These are phyloP conservation scores for Penicillium sp. DNA, from an alignment of 2,329 filamentous ascomycete genomes.

Conservation along the genomic window DNA sequence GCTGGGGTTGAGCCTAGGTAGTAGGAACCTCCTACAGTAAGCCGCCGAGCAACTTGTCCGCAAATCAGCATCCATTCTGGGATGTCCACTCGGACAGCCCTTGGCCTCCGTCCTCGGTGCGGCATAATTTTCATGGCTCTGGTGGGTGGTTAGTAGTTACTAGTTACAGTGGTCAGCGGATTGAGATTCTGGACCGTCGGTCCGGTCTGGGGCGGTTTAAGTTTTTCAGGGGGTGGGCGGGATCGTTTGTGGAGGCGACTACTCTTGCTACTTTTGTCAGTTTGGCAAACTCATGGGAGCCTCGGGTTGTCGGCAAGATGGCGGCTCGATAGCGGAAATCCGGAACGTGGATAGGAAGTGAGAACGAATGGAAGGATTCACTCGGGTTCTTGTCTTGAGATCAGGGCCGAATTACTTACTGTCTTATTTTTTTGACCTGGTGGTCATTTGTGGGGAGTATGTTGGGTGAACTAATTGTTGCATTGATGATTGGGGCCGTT, in stretches of 20 bases:
- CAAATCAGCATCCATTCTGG: not conserved
- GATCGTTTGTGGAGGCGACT: not conserved
- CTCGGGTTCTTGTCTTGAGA: not conserved
- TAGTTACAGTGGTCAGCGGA: too few species aligned
- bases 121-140: not conserved
- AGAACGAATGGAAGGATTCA: not conserved
- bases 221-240: not conserved
- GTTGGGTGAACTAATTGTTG: not conserved
- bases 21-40: not conserved
- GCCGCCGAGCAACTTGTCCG: not conserved
- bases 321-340: not conserved
- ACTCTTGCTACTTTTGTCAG: too few species aligned
- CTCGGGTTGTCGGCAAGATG: not conserved
- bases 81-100: not conserved
- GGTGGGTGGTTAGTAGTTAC: too few species aligned
- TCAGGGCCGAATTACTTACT: not conserved
- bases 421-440: not conserved
- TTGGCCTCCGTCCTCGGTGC: conserved; percentile 1
- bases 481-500: not conserved
- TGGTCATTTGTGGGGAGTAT: not conserved
- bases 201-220: not conserved
- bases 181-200: conserved; percentile 5
- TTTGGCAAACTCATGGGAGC: too few species aligned
- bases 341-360: not conserved
- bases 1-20: not conserved